Base-by-base conservation (phyloP, 1,284 basidiomycete species). In the Ustilago tritici region DNA sequence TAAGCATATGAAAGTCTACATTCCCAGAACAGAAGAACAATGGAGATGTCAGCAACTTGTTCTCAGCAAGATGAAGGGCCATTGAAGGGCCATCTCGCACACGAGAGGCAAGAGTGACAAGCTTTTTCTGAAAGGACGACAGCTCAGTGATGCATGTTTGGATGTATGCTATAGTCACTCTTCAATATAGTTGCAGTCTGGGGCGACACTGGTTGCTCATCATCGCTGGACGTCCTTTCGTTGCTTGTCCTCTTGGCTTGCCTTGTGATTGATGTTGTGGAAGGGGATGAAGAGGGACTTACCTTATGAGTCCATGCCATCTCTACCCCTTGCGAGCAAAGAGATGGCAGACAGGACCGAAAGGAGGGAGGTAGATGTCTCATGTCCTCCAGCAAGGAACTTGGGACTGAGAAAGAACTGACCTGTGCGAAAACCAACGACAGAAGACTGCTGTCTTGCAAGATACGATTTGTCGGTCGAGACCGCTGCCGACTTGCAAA, bases 71-170 rank as follows among this genome's bases (percentile, higher is more conserved):
- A 32, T 5, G 10, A 40, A 11, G 38, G 4, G 38, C 14, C 36
- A 28, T 31, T 53, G 12, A 53, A 28, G 38, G 12, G 34, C 4
- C 28, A 28, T 28, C n/a, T 40, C 31, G 35, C 28, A 34, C 47
- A 52, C 36, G 12, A 41, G 15, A 50, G 49, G 49, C 49, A 50
- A 32, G 49, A 6, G 49, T 8, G 49, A 50, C 49, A 50, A 43
- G 31, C 28, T 28, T 50, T 50, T 28, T 50, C n/a, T 14, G 28
- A 50, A 50, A 64, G 50, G 61, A 73, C 61, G 74, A 76, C 68
- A 76, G 75, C 75, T 77, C 75, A 77, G 75, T 70, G 75, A 64
- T 73, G 70, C 75, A 77, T 78, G 65, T 78, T 75, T 78, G 76
- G 76, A 65, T 78, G 64, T 78, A 70, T 78, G 75, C 70, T 56